Base-by-base conservation (phyloP, 164 flowering plant genomes). In the Platanus orientalis region DNA sequence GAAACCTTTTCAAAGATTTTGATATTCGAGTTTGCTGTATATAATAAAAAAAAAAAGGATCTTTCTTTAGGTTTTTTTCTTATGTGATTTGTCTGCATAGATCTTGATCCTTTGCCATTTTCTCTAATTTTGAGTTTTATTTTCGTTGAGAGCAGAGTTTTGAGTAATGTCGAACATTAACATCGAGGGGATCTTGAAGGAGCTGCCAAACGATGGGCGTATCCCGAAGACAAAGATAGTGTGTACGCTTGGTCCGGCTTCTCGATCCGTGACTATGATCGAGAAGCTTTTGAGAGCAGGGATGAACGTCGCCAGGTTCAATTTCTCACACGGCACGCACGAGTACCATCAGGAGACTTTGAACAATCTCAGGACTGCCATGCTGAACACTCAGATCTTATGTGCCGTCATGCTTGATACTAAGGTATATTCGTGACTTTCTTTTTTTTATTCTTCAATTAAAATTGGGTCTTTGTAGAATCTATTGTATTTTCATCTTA, bases 321-420 rank as follows among this genome's bases (percentile, higher is more conserved):
- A 88, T 71, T 88, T 88, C 77, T 84, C 91, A 0, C 95, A 88
- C 27, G 91, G 95, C 1, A 76, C 91, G 1, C 95, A 88, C 45
- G 92, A 83, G 55, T 88, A 88, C 53, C 95, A 88, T 61, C 95
- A 86, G 75, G 90, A 83, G 74, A 88, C 95, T 2, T 66, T 88
- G 65, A 39, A 88, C 65, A 88, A 84, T 64, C 84, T 88, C 57
- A 72, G 71, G 68, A 73, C 62, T 19, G 90, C 90, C n/a, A 88
- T 83, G 90, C 87, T 76, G 23, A 83, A 80, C 61, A 81, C 92
- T 40, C 79, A 76, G 73, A 86, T 86, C 75, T 73, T 88, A 64
- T 80, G 85, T 26, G 95, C 95, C 39, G 85, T 88, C 72, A 88
- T 88, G 95, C 95, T 88, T 30, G 95, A 88, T 53, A 88, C 95